These are phyloP conservation scores for Silybum marianum DNA, from an alignment of 129 eudicot species.

Conservation along the genomic window DNA sequence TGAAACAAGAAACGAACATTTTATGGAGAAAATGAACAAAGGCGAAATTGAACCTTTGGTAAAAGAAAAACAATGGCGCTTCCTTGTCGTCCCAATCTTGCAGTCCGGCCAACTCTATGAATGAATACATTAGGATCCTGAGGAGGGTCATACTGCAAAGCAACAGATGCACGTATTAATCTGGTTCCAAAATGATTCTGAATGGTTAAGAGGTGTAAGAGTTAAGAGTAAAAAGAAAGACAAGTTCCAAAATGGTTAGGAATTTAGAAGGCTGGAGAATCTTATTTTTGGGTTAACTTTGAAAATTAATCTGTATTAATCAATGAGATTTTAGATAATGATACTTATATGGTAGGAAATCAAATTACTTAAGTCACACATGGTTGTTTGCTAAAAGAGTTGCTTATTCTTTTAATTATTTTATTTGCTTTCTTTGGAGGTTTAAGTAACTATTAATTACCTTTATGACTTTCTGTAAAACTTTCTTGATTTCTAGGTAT, in stretches of 20 bases:
- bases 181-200: not conserved
- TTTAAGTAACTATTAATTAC: not conserved
- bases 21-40: not conserved
- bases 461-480: not conserved
- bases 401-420: not conserved
- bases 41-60: constrained; percentile 61
- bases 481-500: not conserved
- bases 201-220: not conserved
- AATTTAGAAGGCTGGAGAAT: not conserved
- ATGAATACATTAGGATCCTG: constrained; percentile 90
- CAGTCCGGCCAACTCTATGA: constrained; percentile 96
- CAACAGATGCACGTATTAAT: not conserved
- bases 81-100: constrained; percentile 90
- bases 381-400: not conserved
- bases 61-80: constrained; percentile 77
- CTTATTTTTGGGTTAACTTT: not conserved
- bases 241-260: not conserved
- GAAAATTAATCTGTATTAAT: not conserved
- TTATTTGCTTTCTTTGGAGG: not conserved
- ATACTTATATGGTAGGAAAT: not conserved
- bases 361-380: not conserved
- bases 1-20: not conserved
- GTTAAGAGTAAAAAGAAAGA: not conserved
- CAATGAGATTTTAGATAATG: not conserved
- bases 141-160: constrained; percentile 89